Evolutionary conservation across 2,329 filamentous ascomycete genomes (phyloP).

Genomic region (Aschersonia sp.): DNA sequence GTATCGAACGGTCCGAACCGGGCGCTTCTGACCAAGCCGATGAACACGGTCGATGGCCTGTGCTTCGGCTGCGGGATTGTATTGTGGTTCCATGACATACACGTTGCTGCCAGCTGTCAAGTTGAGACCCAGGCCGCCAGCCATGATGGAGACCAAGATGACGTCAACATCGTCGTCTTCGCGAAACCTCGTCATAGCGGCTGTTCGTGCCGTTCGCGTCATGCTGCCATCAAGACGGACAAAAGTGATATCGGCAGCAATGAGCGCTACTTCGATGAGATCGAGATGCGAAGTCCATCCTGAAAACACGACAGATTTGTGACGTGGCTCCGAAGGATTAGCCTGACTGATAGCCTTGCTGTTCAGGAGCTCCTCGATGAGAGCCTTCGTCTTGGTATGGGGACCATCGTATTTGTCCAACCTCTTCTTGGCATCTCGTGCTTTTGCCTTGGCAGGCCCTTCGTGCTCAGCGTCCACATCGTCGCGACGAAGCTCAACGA

Average conservation of each 20-base stretch:
- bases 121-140: conserved; percentile 84
- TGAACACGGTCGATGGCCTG: conserved; percentile 92
- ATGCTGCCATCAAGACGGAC: conserved; percentile 86
- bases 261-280: conserved; percentile 72
- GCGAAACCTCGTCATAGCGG: conserved; percentile 65
- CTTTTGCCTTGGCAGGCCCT: conserved; percentile 25
- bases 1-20: conserved; percentile 74
- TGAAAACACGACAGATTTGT: conserved; percentile 90
- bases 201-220: conserved; percentile 57
- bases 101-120: conserved; percentile 74
- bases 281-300: conserved; percentile 94
- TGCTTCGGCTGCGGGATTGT: conserved; percentile 87
- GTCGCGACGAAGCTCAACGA: conserved; percentile 53
- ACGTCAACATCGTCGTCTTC: conserved; percentile 57
- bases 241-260: conserved; percentile 49
- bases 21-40: conserved; percentile 76
- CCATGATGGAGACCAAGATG: conserved; percentile 83
- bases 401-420: conserved; percentile 66
- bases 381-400: conserved; percentile 78
- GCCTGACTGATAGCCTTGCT: conserved; percentile 47
- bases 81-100: conserved; percentile 97
- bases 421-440: conserved; percentile 28
- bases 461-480: conserved; percentile 43
- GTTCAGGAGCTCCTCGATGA: conserved; percentile 59
- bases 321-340: conserved; percentile 52